Evolutionary conservation across 2,329 filamentous ascomycete species (phyloP).

Genomic region (Trichophyton rubrum): DNA sequence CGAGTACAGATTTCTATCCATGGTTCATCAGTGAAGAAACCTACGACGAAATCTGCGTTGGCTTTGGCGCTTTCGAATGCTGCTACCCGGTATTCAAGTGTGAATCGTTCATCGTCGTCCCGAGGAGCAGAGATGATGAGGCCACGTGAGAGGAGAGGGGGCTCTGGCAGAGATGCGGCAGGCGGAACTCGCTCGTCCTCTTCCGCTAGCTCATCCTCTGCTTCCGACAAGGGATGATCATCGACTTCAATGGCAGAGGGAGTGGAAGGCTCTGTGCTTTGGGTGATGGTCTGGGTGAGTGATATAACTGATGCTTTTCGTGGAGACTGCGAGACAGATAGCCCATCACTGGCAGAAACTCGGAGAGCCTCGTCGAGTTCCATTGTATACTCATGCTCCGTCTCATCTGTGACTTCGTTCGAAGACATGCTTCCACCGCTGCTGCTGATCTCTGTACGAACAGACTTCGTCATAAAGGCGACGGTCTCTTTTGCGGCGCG

Average conservation of each 20-base stretch:
- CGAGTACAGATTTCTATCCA: constrained; percentile 21
- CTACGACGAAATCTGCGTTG: constrained; percentile 31
- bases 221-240: constrained; percentile 3
- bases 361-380: neutral
- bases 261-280: constrained; percentile 24
- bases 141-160: constrained; percentile 27
- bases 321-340: constrained; percentile 11
- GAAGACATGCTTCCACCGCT: constrained; percentile 12
- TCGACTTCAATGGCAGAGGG: constrained; percentile 7
- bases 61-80: constrained; percentile 28
- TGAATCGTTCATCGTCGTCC: constrained; percentile 21
- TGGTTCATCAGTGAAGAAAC: constrained; percentile 26
- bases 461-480: constrained; percentile 26
- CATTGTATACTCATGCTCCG: neutral
- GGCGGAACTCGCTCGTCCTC: constrained; percentile 6
- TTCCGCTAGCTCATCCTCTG: constrained; percentile 8
- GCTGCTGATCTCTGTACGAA: constrained; percentile 30
- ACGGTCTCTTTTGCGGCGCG: constrained; percentile 32
- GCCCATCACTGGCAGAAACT: neutral
- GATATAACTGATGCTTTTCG: constrained; percentile 32
- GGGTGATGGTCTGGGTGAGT: constrained; percentile 29
- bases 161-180: constrained; percentile 14
- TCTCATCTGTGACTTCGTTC: neutral
- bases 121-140: constrained; percentile 28
- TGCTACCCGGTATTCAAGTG: constrained; percentile 23